Base-by-base conservation (phyloP, 495 filamentous ascomycete genomes). In the Endocarpon pusillum region DNA sequence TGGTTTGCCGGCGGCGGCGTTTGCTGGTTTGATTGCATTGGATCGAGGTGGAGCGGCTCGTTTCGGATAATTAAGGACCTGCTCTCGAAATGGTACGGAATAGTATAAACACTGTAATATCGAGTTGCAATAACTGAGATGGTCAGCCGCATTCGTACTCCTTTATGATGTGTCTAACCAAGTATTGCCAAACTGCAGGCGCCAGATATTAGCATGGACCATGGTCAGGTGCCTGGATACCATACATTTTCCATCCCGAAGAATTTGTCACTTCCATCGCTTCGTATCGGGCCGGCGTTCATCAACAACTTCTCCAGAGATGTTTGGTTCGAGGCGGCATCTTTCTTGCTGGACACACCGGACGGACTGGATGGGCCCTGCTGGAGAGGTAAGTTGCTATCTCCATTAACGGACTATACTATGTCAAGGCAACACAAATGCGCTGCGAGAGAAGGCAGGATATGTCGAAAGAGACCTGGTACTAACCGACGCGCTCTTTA, bases 221-320 rank as follows among this genome's bases (percentile, higher is more conserved):
- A 24, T 18, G 21, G 10, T 15, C n/a, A 19, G 7, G n/a, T 12
- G 19, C 29, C 35, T 12, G 14, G 35, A 19, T 26, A 11, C 55
- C 81, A 65, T 64, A 94, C 85, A 61, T 97, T 97, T 57, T 96
- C 89, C 64, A 96, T 75, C 2, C 91, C 89, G 62, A 87, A 96
- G 58, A 92, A 96, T 63, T 94, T 94, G 57, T 97, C 89, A 53
- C 80, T 94, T 15, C 91, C 89, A 62, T 97, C 86, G 23, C 60
- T 59, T 39, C 84, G 70, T 38, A 87, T 57, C 1, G 84, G 66
- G 9, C 84, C 82, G 33, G 82, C 70, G 52, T 85, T 80, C 41
- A 69, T 66, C 20, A 94, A 55, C 53, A 82, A 69, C 61, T 78
- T 89, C 58, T 92, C 81, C 14, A 94, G 52, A 9, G 85, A 79